Percentiles rank a stretch among this genome's conserved stretches.
Evolutionary conservation across 306 rosid species (phyloP).

Genomic region (Lupinus albus): DNA sequence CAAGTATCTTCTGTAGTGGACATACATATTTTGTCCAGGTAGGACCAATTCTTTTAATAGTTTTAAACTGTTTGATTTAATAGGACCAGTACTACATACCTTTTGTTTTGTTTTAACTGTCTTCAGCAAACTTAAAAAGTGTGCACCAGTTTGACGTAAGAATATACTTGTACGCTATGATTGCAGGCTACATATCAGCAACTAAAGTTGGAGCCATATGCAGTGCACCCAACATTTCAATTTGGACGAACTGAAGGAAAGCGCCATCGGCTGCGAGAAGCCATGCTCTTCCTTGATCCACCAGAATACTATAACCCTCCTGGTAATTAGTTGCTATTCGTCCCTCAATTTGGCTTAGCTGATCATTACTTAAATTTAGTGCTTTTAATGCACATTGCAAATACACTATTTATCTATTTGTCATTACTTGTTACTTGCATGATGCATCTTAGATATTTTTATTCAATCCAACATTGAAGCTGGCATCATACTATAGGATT

Average conservation of each 20-base stretch:
- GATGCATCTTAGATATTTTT: slow-evolving; percentile 17
- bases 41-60: slow-evolving; percentile 27
- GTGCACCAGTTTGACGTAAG: slow-evolving; percentile 7
- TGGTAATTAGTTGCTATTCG: slow-evolving; percentile 46
- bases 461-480: slow-evolving; percentile 12
- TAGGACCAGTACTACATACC: not conserved
- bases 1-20: slow-evolving; percentile 93
- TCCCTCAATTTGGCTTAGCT: slow-evolving; percentile 26
- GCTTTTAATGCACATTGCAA: slow-evolving; percentile 28
- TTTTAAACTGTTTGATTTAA: slow-evolving; percentile 1
- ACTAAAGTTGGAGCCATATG: slow-evolving; percentile 87
- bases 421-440: slow-evolving; percentile 17
- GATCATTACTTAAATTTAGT: slow-evolving; percentile 1
- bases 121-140: slow-evolving; percentile 26
- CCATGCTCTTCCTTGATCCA: slow-evolving; percentile 83
- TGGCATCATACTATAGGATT: slow-evolving; percentile 29
- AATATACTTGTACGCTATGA: slow-evolving; percentile 17
- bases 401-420: slow-evolving; percentile 31
- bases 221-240: slow-evolving; percentile 93
- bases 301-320: slow-evolving; percentile 87
- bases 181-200: slow-evolving; percentile 85
- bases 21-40: slow-evolving; percentile 99
- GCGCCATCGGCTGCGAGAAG: slow-evolving; percentile 94
- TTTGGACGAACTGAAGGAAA: slow-evolving; percentile 93
- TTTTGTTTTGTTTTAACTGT: slow-evolving; percentile 31